Conservation (phyloP, 495 filamentous ascomycete genomes). For the Aspergillus olivimuriae region DNA sequence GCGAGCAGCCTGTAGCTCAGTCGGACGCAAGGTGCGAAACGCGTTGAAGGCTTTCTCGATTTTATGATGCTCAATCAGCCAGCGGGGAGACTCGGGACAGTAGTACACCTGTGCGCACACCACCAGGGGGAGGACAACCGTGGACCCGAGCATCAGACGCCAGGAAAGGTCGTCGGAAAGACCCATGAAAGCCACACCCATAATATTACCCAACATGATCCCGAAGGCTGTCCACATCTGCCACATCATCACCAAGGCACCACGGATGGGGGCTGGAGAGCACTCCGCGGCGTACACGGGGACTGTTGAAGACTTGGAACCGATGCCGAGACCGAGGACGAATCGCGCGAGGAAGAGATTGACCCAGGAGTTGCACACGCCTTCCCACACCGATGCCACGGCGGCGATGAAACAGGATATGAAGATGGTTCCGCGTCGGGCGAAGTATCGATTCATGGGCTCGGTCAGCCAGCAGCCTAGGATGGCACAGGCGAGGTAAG, state of each 20-base stretch:
- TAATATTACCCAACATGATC: constrained; percentile 71
- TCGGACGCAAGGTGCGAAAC: constrained; percentile 37
- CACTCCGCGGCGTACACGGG: constrained; percentile 56
- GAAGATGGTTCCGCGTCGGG: constrained; percentile 55
- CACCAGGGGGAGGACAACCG: constrained; percentile 33
- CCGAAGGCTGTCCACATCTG: constrained; percentile 70
- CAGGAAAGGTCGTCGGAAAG: constrained; percentile 32
- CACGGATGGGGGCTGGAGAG: constrained; percentile 49
- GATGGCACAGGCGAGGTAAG: constrained; percentile 39
- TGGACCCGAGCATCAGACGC: constrained; percentile 45
- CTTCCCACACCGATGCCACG: constrained; percentile 45
- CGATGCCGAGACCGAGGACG: constrained; percentile 54
- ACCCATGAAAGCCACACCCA: constrained; percentile 59
- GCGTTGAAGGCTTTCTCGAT: constrained; percentile 37
- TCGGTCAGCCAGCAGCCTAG: constrained; percentile 48
- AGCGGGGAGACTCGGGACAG: constrained; percentile 62
- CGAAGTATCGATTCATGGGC: constrained; percentile 50
- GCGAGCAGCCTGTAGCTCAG: constrained; percentile 44
- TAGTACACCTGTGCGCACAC: constrained; percentile 50
- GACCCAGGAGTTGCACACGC: constrained; percentile 44
- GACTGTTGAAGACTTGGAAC: constrained; percentile 52
- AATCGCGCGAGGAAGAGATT: constrained; percentile 52
- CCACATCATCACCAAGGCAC: constrained; percentile 58
- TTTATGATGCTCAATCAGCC: constrained; percentile 54
- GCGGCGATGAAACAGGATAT: constrained; percentile 42